These are phyloP conservation scores for Exophiala bonariae DNA, from an alignment of 2,329 filamentous ascomycete species.

Conservation along the genomic window DNA sequence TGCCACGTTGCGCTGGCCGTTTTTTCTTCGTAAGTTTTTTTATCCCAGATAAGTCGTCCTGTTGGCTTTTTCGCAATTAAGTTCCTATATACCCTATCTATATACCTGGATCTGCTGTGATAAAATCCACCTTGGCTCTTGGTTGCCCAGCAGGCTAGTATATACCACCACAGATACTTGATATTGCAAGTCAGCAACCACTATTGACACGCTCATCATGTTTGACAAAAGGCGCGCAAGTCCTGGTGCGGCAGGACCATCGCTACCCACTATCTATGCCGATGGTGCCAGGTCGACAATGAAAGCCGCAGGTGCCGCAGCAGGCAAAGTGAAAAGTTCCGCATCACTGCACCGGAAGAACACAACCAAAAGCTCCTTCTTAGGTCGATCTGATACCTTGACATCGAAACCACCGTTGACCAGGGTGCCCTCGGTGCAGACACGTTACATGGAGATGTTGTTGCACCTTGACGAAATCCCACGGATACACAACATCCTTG, in stretches of 20 bases:
- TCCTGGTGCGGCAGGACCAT: constrained; percentile 8
- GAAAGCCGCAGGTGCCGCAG: neutral
- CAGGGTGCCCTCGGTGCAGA: constrained; percentile 24
- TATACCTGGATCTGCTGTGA: too few relatives aligned
- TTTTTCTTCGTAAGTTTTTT: neutral
- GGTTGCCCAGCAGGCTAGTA: too few relatives aligned
- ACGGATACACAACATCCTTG: constrained; percentile 44
- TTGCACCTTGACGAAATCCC: constrained; percentile 35
- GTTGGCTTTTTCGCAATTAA: too few relatives aligned
- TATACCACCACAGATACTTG: too few relatives aligned
- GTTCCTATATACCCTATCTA: too few relatives aligned
- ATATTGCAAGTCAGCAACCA: too few relatives aligned
- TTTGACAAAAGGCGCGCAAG: constrained; percentile 4
- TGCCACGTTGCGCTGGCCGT: neutral
- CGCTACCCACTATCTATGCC: constrained; percentile 18
- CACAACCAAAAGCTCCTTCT: neutral
- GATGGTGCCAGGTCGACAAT: constrained; percentile 7
- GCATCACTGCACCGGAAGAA: constrained; percentile 8
- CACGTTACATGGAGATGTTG: constrained; percentile 31
- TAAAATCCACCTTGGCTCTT: too few relatives aligned
- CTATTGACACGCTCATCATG: neutral
- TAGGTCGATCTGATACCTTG: constrained; percentile 5
- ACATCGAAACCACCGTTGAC: constrained; percentile 14
- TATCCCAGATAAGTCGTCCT: too few relatives aligned
- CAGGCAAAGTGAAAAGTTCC: neutral